A percentile compares a stretch with the other conserved stretches of the same genome.
These are phyloP conservation scores for Ailanthus altissimus DNA, from an alignment of 345 rosid species.

Conservation along the genomic window DNA sequence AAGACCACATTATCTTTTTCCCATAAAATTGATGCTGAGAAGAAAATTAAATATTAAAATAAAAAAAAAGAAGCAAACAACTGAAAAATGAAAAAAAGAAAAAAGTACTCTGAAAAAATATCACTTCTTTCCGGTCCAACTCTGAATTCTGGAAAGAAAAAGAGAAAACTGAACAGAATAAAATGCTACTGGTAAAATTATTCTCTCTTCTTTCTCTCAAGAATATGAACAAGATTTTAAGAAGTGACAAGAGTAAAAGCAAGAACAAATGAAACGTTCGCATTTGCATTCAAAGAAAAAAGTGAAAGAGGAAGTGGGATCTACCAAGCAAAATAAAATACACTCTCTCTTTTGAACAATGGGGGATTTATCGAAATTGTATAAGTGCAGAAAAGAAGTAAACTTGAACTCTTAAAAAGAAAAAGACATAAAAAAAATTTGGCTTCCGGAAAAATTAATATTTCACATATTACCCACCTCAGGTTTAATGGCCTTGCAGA, in stretches of 20 bases:
- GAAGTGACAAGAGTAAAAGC: neutral
- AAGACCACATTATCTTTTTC: neutral
- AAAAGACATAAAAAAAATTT: too few relatives aligned
- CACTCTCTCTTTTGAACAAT: neutral
- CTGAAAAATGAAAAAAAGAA: neutral
- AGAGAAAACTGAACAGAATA: too few relatives aligned
- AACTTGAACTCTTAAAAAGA: too few relatives aligned
- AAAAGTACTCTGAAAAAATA: neutral
- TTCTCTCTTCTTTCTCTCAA: neutral
- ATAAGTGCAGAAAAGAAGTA: too few relatives aligned
- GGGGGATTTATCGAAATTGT: too few relatives aligned
- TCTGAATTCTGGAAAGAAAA: too few relatives aligned
- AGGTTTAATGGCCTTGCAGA: slow-evolving; percentile 87
- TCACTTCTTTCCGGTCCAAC: too few relatives aligned
- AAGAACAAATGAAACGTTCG: neutral
- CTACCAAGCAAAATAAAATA: slow-evolving; percentile 20
- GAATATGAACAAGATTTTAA: neutral
- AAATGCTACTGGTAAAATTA: too few relatives aligned
- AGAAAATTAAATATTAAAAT: too few relatives aligned
- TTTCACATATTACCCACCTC: slow-evolving; percentile 53
- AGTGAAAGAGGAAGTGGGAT: slow-evolving; percentile 19
- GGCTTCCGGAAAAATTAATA: too few relatives aligned
- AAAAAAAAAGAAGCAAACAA: neutral
- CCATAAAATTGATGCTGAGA: neutral
- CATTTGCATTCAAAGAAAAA: slow-evolving; percentile 6